phyloP scores from a whole-genome alignment of 2,329 filamentous ascomycete genomes.

The Akanthomyces muscarius region DNA sequence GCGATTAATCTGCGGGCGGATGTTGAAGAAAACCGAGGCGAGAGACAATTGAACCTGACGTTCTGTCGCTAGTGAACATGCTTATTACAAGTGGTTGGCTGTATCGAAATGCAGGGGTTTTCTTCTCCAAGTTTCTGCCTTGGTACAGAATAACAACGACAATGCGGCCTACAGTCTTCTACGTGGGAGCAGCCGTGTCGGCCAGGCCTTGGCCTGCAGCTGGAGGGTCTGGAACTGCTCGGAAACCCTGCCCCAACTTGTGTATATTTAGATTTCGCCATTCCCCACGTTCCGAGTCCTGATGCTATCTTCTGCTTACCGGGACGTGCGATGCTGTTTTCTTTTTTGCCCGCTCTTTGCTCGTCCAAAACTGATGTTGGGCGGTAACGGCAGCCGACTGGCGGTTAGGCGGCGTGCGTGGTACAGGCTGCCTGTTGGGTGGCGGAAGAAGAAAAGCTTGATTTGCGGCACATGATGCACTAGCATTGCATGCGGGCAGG shows the following conservation, averaged over 20 bases:
- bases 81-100: background rate
- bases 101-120: background rate
- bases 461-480: constrained; percentile 9
- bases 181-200: background rate
- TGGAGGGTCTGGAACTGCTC: background rate
- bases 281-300: background rate
- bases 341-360: background rate
- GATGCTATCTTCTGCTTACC: background rate
- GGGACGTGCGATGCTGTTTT: no score
- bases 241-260: background rate
- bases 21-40: background rate
- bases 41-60: no score
- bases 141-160: no score
- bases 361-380: background rate
- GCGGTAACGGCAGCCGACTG: background rate
- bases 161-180: no score
- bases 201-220: background rate
- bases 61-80: background rate
- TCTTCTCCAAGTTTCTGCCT: background rate
- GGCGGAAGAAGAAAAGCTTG: background rate
- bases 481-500: background rate
- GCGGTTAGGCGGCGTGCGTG: background rate
- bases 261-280: background rate
- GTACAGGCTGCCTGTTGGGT: constrained; percentile 4
- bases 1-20: no score